Evolutionary conservation across 495 filamentous ascomycete genomes (phyloP).

Genomic region (Daldinia childiae): DNA sequence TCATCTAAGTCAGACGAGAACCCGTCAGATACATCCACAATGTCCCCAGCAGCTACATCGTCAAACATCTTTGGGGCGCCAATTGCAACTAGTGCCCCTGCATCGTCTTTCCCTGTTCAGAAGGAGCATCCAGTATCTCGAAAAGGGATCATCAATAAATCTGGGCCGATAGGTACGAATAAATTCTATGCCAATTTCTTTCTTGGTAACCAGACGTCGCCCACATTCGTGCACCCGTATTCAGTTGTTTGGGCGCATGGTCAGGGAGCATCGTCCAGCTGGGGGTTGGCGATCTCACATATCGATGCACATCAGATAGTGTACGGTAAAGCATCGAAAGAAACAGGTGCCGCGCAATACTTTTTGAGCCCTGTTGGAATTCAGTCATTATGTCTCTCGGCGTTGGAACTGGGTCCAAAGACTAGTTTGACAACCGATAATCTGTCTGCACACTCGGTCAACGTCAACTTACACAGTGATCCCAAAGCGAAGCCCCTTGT

Average conservation of each 20-base stretch:
- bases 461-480: conserved; percentile 70
- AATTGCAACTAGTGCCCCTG: conserved; percentile 67
- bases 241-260: conserved; percentile 81
- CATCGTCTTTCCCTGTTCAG: conserved; percentile 60
- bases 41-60: conserved; percentile 31
- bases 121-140: conserved; percentile 56
- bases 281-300: conserved; percentile 80
- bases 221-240: conserved; percentile 88
- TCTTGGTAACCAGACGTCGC: conserved; percentile 73
- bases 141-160: conserved; percentile 50
- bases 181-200: conserved; percentile 96
- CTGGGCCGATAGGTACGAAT: conserved; percentile 75
- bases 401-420: conserved; percentile 69
- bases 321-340: conserved; percentile 60
- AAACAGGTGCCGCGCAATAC: conserved; percentile 68
- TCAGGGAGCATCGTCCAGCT: conserved; percentile 70
- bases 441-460: conserved; percentile 74
- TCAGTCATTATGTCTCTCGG: conserved; percentile 81
- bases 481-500: conserved; percentile 63
- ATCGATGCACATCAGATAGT: conserved; percentile 71
- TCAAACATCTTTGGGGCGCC: conserved; percentile 63
- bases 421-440: conserved; percentile 71
- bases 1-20: background rate
- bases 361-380: conserved; percentile 86
- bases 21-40: conserved; percentile 25